A percentile compares a stretch with the other conserved stretches of the same genome.
phyloP scores from a whole-genome alignment of 208 protist genomes.

The Acanthamoeba healyi region DNA sequence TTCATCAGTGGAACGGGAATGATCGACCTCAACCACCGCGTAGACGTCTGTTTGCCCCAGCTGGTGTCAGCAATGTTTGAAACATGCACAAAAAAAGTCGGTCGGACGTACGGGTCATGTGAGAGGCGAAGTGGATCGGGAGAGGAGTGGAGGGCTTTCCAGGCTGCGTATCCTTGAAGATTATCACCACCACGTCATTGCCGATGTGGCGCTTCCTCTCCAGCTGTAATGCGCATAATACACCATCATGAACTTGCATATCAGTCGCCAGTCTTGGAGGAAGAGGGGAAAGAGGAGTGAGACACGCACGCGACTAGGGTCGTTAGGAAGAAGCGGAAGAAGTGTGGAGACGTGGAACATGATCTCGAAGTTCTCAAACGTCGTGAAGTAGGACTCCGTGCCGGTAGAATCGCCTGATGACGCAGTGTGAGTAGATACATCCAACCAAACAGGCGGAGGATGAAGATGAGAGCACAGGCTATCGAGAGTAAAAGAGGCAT shows the following conservation, averaged over 20 bases:
- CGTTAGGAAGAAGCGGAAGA: neutral
- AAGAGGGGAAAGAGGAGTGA: neutral
- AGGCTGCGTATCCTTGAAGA: constrained; percentile 55
- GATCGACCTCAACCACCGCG: constrained; percentile 36
- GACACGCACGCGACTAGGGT: neutral
- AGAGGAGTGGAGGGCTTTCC: neutral
- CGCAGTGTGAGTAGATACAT: neutral
- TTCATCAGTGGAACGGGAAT: neutral
- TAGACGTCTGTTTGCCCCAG: constrained; percentile 12
- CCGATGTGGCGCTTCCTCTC: constrained; percentile 51
- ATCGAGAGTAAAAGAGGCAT: neutral
- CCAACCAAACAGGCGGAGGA: too few species aligned
- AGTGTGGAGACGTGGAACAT: constrained; percentile 65
- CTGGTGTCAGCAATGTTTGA: neutral
- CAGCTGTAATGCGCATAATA: too few species aligned
- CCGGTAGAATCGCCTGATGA: constrained; percentile 7
- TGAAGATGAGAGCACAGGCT: neutral
- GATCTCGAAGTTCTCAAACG: constrained; percentile 46
- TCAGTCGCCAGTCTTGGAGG: neutral
- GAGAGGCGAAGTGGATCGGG: constrained; percentile 4
- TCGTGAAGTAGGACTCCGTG: constrained; percentile 50
- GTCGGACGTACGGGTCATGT: constrained; percentile 41
- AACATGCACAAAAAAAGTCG: neutral
- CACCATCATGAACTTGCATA: too few species aligned
- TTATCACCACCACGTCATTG: constrained; percentile 64